Evolutionary conservation across 2,329 filamentous ascomycete species (phyloP), one percentile per base, ranked within the genome.

Genomic region (Sarocladiaceae sp.): DNA sequence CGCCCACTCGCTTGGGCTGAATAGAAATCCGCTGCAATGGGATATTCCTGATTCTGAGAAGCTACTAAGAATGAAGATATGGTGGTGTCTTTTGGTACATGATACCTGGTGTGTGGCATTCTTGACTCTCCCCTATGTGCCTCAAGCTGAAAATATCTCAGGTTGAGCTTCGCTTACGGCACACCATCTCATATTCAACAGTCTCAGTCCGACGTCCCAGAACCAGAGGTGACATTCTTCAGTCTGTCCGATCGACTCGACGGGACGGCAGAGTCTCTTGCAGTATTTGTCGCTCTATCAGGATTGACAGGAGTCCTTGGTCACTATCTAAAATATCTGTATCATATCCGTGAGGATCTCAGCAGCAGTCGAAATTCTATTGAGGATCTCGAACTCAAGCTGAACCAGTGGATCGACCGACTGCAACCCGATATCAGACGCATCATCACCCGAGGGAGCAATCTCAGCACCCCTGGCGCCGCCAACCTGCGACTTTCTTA

Each of bases 1-100:
- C 40, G 75, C 76, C 0, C 73, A 82, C 58, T 76, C 76, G 0
- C 63, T 83, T 0, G 80, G 79, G 0, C 60, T 83, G 3, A 81
- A 83, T 56, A 71, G 77, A 11, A 71, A 80, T 47, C 76, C 79
- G 0, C 63, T 70, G 2, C 65, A 64, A 3, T 83, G 80, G 80
- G 72, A 75, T 50, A 76, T 82, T n/a, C 67, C 75, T 0, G 59
- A 67, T 3, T 59, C 69, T 5, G 78, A 82, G 56, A 82, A 82
- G 59, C 62, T 67, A 11, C 56, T 80, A 4, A 63, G 79, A 22
- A 75, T 80, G 57, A 70, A 73, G 50, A 73, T 81, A 2, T 83
- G 80, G 80, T 82, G 79, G 79, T 68, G 71, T 8, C 60, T 83
- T 1, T 57, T 79, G 13, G 66, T 83, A 10, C 73, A 80, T 48